Evolutionary conservation across 768 basidiomycete species (phyloP).

Genomic region (Candolleomyces aberdarensis): DNA sequence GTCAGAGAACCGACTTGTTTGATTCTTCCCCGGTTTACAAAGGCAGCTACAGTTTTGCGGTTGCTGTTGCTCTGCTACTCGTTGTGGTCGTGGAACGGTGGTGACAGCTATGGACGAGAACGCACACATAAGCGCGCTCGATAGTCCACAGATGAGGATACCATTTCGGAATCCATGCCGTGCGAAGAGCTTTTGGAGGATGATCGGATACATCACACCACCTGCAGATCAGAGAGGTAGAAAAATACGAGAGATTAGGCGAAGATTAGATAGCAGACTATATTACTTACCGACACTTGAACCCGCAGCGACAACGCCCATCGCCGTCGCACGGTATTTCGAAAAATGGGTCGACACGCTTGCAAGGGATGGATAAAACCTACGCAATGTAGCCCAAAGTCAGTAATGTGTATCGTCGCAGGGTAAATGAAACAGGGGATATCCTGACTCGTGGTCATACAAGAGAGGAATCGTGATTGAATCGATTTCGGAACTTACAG

Average conservation of each 20-base stretch:
- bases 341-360: slow-evolving; percentile 65
- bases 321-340: slow-evolving; percentile 64
- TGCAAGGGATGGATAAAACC: slow-evolving; percentile 69
- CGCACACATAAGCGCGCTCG: slow-evolving; percentile 45
- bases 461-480: slow-evolving; percentile 1
- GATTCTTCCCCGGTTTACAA: not conserved
- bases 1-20: slow-evolving; percentile 16
- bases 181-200: slow-evolving; percentile 56
- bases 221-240: slow-evolving; percentile 34
- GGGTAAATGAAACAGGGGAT: not conserved
- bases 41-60: not conserved
- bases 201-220: slow-evolving; percentile 66
- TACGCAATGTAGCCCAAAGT: slow-evolving; percentile 17
- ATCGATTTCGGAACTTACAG: slow-evolving; percentile 41
- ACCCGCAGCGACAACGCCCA: slow-evolving; percentile 71
- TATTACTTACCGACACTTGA: slow-evolving; percentile 51
- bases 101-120: slow-evolving; percentile 46
- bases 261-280: not conserved
- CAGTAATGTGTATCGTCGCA: not conserved
- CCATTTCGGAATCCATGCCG: slow-evolving; percentile 60
- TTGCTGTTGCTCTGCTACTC: not conserved
- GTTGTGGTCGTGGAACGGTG: not conserved
- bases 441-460: slow-evolving; percentile 1
- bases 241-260: not conserved
- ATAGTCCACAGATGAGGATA: slow-evolving; percentile 53